Evolutionary conservation across 2,329 filamentous ascomycete species (phyloP).

Genomic region (Cordyceps javanica): DNA sequence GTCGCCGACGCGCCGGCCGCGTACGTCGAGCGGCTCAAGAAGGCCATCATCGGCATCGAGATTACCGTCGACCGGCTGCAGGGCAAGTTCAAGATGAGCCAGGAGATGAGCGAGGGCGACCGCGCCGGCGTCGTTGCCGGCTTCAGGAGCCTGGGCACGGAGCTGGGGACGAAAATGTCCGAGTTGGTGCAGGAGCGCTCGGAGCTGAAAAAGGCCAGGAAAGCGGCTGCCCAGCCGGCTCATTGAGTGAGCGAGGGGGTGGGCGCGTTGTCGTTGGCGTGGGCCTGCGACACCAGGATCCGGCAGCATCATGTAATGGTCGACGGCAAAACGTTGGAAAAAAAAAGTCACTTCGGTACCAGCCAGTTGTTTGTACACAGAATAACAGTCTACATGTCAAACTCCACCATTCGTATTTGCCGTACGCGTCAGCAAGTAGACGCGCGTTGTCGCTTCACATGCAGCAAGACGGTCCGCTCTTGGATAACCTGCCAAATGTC

Average conservation of each 20-base stretch:
- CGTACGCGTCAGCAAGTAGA: too few relatives aligned
- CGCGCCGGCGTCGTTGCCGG: slow-evolving; percentile 51
- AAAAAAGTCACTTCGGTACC: too few relatives aligned
- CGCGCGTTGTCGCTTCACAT: too few relatives aligned
- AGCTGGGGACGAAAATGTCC: background rate
- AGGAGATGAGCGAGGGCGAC: slow-evolving; percentile 50
- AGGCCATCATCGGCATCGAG: slow-evolving; percentile 55
- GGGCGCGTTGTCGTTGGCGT: too few relatives aligned
- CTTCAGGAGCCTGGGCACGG: slow-evolving; percentile 31
- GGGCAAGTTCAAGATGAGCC: slow-evolving; percentile 63
- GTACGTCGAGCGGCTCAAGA: slow-evolving; percentile 53
- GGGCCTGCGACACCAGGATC: too few relatives aligned
- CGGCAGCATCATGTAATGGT: background rate
- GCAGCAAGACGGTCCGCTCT: too few relatives aligned
- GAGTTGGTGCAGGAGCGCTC: slow-evolving; percentile 5
- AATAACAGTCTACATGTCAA: too few relatives aligned
- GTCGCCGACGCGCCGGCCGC: slow-evolving; percentile 49
- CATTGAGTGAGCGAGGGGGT: background rate
- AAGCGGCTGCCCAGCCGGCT: background rate
- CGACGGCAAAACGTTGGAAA: too few relatives aligned
- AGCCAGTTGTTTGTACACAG: too few relatives aligned
- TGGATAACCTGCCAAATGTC: too few relatives aligned
- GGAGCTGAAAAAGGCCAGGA: slow-evolving; percentile 7
- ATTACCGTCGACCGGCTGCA: slow-evolving; percentile 48
- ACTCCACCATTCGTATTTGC: too few relatives aligned